These are phyloP conservation scores for Exophiala sp. DNA, from an alignment of 2,329 filamentous ascomycete species.

Conservation along the genomic window DNA sequence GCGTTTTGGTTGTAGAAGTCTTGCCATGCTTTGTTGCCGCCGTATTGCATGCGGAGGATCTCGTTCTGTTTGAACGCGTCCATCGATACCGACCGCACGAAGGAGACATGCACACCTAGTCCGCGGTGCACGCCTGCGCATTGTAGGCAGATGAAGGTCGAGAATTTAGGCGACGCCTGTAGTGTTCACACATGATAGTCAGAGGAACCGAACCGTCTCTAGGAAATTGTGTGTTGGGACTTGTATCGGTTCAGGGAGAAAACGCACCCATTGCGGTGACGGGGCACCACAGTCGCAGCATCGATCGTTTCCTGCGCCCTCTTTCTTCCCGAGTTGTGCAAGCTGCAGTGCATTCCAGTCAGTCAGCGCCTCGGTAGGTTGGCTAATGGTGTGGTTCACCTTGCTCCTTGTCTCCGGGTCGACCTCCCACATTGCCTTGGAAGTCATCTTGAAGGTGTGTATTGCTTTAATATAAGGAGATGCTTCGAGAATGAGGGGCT, in stretches of 20 bases:
- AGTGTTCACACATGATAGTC: too few relatives aligned
- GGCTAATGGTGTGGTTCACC: conserved; percentile 45
- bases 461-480: background rate
- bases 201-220: too few relatives aligned
- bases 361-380: background rate
- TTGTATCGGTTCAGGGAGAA: too few relatives aligned
- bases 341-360: conserved; percentile 51
- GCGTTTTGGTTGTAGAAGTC: conserved; percentile 74
- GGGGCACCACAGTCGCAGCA: conserved; percentile 96
- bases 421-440: conserved; percentile 80
- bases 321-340: conserved; percentile 75
- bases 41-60: conserved; percentile 86
- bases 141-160: conserved; percentile 95
- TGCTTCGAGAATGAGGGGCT: background rate
- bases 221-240: too few relatives aligned
- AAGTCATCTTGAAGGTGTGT: conserved; percentile 21
- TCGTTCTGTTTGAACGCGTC: conserved; percentile 93
- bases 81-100: conserved; percentile 96
- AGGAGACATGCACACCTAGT: conserved; percentile 95
- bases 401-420: conserved; percentile 96
- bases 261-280: conserved; percentile 87
- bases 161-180: conserved; percentile 82
- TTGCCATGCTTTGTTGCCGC: conserved; percentile 83
- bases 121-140: conserved; percentile 93
- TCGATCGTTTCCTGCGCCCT: conserved; percentile 69